Conservation (phyloP, 495 filamentous ascomycete species). For the Podospora bellae-mahoneyi region DNA sequence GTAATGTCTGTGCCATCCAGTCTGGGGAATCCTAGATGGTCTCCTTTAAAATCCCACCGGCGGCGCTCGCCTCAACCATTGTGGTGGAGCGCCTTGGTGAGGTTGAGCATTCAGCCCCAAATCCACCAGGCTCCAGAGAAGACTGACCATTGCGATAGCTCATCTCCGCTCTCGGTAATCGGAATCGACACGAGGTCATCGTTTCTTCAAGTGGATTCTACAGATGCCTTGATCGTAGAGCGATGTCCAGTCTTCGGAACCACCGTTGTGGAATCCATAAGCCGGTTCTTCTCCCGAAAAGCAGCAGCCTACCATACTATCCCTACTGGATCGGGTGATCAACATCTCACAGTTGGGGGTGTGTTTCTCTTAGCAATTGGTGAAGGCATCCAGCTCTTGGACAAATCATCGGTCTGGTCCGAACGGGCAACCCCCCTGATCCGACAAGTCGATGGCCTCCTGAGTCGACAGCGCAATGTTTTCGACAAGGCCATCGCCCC, state of each 20-base stretch:
- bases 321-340: background rate
- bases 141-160: background rate
- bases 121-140: background rate
- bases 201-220: background rate
- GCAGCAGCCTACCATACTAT: background rate
- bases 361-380: background rate
- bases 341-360: background rate
- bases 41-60: background rate
- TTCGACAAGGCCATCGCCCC: background rate
- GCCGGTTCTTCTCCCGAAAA: background rate
- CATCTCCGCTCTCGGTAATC: background rate
- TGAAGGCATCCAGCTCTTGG: background rate
- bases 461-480: background rate
- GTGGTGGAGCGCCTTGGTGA: background rate
- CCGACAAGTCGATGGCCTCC: background rate
- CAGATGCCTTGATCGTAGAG: background rate
- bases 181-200: background rate
- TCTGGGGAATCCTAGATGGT: slow-evolving; percentile 4
- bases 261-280: background rate
- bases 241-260: background rate
- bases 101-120: background rate
- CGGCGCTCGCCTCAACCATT: background rate
- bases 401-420: background rate
- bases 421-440: background rate
- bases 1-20: background rate